Conservation (phyloP, 495 filamentous ascomycete species). For the Astrothelium macrocarpum region DNA sequence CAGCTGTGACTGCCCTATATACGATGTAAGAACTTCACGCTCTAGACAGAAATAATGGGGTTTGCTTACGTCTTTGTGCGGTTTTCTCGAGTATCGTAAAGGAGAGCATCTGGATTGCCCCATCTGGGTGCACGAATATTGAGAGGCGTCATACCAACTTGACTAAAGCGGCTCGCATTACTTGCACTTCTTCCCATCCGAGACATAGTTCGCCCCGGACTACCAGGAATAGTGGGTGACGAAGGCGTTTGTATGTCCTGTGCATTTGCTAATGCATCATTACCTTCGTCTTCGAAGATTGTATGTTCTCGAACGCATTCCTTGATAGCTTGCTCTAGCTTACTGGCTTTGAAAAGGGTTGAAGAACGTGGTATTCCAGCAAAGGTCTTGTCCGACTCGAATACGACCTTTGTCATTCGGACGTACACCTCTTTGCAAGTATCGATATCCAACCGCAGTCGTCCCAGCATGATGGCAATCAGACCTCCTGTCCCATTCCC, state of each 20-base stretch:
- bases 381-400: conserved; percentile 96
- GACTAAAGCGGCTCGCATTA: conserved; percentile 52
- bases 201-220: conserved; percentile 1
- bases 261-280: conserved; percentile 34
- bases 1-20: conserved; percentile 72
- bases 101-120: conserved; percentile 52
- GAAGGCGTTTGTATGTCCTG: conserved; percentile 11
- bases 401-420: conserved; percentile 84
- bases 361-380: conserved; percentile 87
- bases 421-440: conserved; percentile 95
- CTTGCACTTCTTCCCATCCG: conserved; percentile 33
- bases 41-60: background rate
- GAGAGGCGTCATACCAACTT: conserved; percentile 27
- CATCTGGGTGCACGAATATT: conserved; percentile 32
- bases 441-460: conserved; percentile 83
- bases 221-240: conserved; percentile 19
- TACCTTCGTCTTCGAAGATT: conserved; percentile 69
- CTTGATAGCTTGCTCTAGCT: conserved; percentile 86
- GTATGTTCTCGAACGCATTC: conserved; percentile 85
- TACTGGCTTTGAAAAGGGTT: conserved; percentile 92
- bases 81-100: conserved; percentile 76
- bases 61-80: conserved; percentile 80
- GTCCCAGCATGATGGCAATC: conserved; percentile 92
- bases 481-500: conserved; percentile 92
- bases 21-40: background rate